These are phyloP conservation scores for Yamadazyma nakazawae DNA, from an alignment of 805 yeast species.

Conservation along the genomic window DNA sequence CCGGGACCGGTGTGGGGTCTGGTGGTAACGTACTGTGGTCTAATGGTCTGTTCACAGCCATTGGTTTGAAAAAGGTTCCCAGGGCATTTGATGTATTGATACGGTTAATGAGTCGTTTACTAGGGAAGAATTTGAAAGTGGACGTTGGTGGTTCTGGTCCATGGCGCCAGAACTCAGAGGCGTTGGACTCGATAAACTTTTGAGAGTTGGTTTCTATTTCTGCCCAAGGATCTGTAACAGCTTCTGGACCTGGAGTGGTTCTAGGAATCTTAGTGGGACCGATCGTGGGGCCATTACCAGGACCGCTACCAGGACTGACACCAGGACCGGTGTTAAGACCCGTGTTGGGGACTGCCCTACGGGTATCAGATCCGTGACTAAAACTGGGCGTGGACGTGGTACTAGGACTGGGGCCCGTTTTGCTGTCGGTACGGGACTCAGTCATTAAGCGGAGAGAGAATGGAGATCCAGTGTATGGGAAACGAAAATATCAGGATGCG, in stretches of 20 bases:
- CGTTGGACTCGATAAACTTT: neutral
- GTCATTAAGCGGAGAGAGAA: neutral
- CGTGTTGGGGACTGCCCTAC: too few species aligned
- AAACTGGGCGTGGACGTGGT: neutral
- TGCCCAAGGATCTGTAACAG: neutral
- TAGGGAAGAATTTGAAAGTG: conserved; percentile 21
- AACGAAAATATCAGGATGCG: neutral
- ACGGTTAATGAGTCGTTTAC: conserved; percentile 9
- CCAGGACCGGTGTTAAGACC: too few species aligned
- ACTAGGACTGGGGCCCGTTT: neutral
- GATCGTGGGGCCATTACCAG: too few species aligned
- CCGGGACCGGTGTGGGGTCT: neutral
- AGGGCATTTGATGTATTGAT: conserved; percentile 1
- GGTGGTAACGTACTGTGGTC: conserved; percentile 11
- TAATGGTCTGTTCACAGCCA: conserved; percentile 21
- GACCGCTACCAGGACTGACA: too few species aligned
- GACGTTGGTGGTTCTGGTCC: conserved; percentile 25
- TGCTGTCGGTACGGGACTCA: neutral
- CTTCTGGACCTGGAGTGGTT: too few species aligned
- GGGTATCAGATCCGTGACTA: neutral
- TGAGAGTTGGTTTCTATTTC: neutral
- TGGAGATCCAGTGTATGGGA: neutral
- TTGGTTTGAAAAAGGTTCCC: conserved; percentile 18
- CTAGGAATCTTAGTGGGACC: too few species aligned
- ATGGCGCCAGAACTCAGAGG: conserved; percentile 25